A percentile compares a stretch with the other conserved stretches of the same genome.
phyloP scores from a whole-genome alignment of 345 rosid genomes.

The Adansonia digitata region DNA sequence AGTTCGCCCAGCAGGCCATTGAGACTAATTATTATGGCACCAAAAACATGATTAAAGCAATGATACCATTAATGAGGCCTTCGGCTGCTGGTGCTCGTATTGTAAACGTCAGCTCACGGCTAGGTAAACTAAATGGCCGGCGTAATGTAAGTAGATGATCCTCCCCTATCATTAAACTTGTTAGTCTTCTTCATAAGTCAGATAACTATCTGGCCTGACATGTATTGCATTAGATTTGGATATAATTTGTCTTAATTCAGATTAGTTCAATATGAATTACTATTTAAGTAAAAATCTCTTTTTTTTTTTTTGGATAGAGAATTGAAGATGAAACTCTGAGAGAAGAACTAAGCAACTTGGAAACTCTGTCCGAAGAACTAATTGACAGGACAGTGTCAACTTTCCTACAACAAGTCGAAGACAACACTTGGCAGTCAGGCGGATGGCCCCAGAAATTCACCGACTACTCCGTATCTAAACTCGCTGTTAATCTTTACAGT shows the following conservation, averaged over 20 bases:
- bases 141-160: slow-evolving; percentile 55
- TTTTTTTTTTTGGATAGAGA: slow-evolving; percentile 41
- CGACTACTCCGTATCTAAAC: slow-evolving; percentile 83
- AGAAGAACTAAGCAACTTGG: slow-evolving; percentile 46
- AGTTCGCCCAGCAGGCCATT: slow-evolving; percentile 52
- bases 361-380: slow-evolving; percentile 57
- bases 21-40: slow-evolving; percentile 82
- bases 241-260: too few relatives aligned
- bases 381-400: slow-evolving; percentile 51
- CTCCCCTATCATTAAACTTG: too few relatives aligned
- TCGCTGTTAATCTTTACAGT: slow-evolving; percentile 77
- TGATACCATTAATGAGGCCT: slow-evolving; percentile 80
- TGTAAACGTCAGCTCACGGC: slow-evolving; percentile 51
- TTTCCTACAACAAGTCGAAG: slow-evolving; percentile 76
- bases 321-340: slow-evolving; percentile 55
- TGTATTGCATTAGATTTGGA: too few relatives aligned
- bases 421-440: slow-evolving; percentile 67
- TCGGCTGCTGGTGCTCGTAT: slow-evolving; percentile 50
- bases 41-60: slow-evolving; percentile 63
- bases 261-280: too few relatives aligned
- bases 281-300: neutral
- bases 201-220: too few relatives aligned
- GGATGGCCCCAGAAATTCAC: slow-evolving; percentile 89
- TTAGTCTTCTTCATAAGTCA: too few relatives aligned
- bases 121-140: slow-evolving; percentile 75